These are phyloP conservation scores for Yamagishiella unicocca DNA, from an alignment of 139 green algal genomes.

Conservation along the genomic window DNA sequence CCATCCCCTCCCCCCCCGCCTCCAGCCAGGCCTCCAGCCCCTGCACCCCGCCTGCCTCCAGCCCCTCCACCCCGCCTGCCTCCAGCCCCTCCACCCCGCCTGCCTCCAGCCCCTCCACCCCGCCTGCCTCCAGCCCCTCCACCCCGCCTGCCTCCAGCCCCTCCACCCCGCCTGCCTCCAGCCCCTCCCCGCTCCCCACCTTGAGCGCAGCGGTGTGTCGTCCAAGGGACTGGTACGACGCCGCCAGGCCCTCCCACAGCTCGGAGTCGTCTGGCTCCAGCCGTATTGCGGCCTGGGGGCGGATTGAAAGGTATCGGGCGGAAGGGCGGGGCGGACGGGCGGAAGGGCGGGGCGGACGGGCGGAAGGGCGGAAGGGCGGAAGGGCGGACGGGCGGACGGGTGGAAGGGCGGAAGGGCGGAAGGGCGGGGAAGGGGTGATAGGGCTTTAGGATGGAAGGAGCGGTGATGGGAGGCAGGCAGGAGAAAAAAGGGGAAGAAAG, in stretches of 20 bases:
- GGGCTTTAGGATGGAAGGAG: too few relatives aligned
- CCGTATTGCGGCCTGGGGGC: constrained; percentile 60
- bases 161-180: neutral
- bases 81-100: too few relatives aligned
- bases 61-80: neutral
- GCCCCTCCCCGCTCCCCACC: constrained; percentile 19
- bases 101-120: neutral
- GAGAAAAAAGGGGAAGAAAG: neutral
- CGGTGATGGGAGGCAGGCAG: neutral
- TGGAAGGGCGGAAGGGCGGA: too few relatives aligned
- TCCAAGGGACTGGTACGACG: constrained; percentile 68
- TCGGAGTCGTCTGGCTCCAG: constrained; percentile 51
- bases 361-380: too few relatives aligned
- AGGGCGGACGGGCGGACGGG: too few relatives aligned
- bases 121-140: neutral
- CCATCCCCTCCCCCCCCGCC: neutral
- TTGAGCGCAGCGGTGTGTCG: constrained; percentile 72
- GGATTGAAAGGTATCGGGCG: too few relatives aligned
- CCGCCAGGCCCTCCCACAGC: constrained; percentile 80
- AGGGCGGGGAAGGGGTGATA: too few relatives aligned
- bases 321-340: too few relatives aligned
- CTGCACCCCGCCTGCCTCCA: neutral
- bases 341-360: too few relatives aligned
- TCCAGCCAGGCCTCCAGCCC: neutral
- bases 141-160: neutral